A percentile compares a stretch with the other conserved stretches of the same genome.
phyloP scores from a whole-genome alignment of 164 flowering plant genomes.

The Echeveria elegans region DNA sequence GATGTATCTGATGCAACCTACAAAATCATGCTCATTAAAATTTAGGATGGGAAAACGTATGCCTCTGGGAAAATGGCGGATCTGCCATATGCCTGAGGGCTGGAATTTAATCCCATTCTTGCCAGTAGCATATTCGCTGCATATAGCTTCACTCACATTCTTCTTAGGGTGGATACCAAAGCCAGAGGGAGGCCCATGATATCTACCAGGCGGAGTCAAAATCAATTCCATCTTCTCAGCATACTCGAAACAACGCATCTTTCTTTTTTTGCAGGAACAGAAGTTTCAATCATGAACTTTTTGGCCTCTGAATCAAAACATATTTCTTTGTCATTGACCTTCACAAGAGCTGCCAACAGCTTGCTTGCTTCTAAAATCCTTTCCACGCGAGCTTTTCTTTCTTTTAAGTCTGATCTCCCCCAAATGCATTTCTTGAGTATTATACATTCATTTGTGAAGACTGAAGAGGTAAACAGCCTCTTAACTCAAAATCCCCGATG shows the following conservation, averaged over 20 bases:
- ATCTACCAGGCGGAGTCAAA: conserved; percentile 49
- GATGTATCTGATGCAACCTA: neutral
- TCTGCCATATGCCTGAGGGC: neutral
- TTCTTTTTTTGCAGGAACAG: conserved; percentile 38
- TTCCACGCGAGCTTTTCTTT: conserved; percentile 51
- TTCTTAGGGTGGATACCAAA: conserved; percentile 52
- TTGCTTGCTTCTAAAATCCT: conserved; percentile 89
- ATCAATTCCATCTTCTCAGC: conserved; percentile 18
- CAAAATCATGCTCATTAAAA: neutral
- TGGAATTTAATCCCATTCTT: neutral
- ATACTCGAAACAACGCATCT: neutral
- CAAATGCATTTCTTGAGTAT: conserved; percentile 63
- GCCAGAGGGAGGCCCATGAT: conserved; percentile 91
- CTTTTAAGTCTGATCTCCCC: conserved; percentile 32
- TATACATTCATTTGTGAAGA: conserved; percentile 78
- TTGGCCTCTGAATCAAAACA: conserved; percentile 52
- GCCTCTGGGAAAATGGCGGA: neutral
- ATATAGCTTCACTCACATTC: conserved; percentile 23
- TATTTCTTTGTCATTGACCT: conserved; percentile 41
- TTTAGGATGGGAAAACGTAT: neutral
- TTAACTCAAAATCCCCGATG: conserved; percentile 86
- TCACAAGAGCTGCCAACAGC: conserved; percentile 49
- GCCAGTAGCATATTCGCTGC: neutral
- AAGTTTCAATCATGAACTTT: conserved; percentile 54
- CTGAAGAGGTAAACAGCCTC: conserved; percentile 81